Conservation (phyloP, 257 asterid genomes). For the Pogostemon cablin region DNA sequence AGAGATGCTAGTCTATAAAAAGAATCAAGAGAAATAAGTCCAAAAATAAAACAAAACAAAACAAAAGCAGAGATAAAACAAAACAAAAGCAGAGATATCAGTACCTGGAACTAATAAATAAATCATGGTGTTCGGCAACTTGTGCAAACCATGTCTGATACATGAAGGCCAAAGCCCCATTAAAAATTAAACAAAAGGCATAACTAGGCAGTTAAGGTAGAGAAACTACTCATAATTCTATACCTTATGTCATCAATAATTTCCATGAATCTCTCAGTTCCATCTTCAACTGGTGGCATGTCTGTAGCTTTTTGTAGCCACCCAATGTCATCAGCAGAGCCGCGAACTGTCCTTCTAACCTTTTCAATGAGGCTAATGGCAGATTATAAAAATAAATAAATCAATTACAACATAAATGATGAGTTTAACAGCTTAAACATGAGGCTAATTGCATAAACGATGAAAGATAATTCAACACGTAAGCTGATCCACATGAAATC, state of each 20-base stretch:
- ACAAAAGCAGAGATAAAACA: conserved; percentile 12
- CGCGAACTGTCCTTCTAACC: conserved; percentile 89
- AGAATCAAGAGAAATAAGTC: conserved; percentile 27
- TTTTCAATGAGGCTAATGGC: conserved; percentile 52
- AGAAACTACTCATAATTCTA: conserved; percentile 13
- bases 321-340: conserved; percentile 97
- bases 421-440: neutral
- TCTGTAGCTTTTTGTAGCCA: conserved; percentile 77
- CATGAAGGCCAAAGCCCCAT: conserved; percentile 35
- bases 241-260: conserved; percentile 85
- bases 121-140: conserved; percentile 81
- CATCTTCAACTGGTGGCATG: conserved; percentile 94
- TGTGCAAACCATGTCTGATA: conserved; percentile 89
- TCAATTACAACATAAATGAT: neutral
- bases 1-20: conserved; percentile 19
- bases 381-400: conserved; percentile 24
- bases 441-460: neutral
- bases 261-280: conserved; percentile 74
- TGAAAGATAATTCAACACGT: conserved; percentile 12
- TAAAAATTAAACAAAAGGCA: conserved; percentile 24
- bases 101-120: conserved; percentile 98
- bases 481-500: conserved; percentile 12
- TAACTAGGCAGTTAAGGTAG: conserved; percentile 15
- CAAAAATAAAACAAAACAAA: too few species aligned
- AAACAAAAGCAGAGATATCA: conserved; percentile 21